Percentiles rank a stretch among this genome's conserved stretches.
phyloP scores from a whole-genome alignment of 202 grass and related monocot species.

The Saccharum hybrid region DNA sequence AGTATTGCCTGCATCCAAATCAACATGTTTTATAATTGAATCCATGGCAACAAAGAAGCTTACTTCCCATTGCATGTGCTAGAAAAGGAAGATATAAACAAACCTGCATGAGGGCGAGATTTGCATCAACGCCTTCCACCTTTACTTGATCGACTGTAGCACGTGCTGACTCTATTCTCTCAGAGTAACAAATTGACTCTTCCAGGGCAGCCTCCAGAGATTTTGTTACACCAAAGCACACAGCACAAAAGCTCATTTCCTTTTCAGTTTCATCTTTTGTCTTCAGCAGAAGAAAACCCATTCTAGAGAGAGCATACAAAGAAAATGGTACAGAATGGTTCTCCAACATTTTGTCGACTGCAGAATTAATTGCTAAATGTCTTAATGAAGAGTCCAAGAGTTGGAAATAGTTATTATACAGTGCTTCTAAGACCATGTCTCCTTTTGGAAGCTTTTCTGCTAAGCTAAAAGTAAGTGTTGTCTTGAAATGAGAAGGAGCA shows the following conservation, averaged over 20 bases:
- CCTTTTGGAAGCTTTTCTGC: constrained; percentile 94
- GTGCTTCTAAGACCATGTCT: constrained; percentile 76
- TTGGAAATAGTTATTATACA: constrained; percentile 72
- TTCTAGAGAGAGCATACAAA: constrained; percentile 65
- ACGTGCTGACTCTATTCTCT: constrained; percentile 69
- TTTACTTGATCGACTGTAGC: constrained; percentile 80
- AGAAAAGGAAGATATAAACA: not conserved
- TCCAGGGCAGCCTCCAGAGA: constrained; percentile 68
- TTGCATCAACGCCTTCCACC: constrained; percentile 79
- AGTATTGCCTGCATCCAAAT: constrained; percentile 28
- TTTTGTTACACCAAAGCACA: constrained; percentile 71
- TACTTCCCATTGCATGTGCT: constrained; percentile 9
- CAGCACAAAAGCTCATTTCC: constrained; percentile 57
- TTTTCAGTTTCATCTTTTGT: constrained; percentile 58
- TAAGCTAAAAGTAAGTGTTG: constrained; percentile 83
- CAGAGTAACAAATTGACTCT: constrained; percentile 84
- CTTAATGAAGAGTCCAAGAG: constrained; percentile 52
- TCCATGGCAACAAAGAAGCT: constrained; percentile 21
- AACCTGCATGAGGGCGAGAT: constrained; percentile 81
- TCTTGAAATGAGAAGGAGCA: constrained; percentile 81
- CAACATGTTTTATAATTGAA: constrained; percentile 41
- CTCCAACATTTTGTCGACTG: constrained; percentile 38
- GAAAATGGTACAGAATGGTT: constrained; percentile 73
- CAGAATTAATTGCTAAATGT: constrained; percentile 45
- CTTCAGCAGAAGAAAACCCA: constrained; percentile 70